phyloP scores from a whole-genome alignment of 805 yeast genomes.

The Isabelozyma pseudorhagii region DNA sequence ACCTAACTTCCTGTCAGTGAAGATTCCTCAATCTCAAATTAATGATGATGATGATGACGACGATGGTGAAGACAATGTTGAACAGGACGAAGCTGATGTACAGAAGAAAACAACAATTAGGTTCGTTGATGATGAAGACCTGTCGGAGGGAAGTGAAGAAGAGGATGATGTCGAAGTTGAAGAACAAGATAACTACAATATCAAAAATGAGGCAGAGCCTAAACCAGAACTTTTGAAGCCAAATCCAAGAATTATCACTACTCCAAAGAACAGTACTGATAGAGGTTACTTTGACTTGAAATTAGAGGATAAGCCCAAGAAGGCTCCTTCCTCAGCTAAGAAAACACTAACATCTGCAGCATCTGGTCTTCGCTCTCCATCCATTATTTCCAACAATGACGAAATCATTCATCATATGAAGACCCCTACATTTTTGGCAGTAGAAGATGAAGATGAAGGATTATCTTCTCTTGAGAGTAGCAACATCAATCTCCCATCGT shows the following conservation, averaged over 20 bases:
- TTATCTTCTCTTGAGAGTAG: conserved; percentile 11
- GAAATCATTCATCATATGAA: conserved; percentile 32
- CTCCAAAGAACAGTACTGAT: background rate
- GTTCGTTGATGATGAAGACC: conserved; percentile 48
- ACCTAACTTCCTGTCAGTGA: conserved; percentile 69
- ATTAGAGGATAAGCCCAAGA: conserved; percentile 7
- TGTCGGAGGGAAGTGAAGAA: conserved; percentile 1
- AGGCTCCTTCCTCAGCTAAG: background rate
- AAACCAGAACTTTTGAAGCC: background rate
- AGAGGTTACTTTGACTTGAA: conserved; percentile 6
- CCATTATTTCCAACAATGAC: conserved; percentile 34
- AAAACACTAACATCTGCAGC: background rate
- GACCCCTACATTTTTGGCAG: conserved; percentile 31
- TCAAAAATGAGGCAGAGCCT: background rate
- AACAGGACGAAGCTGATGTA: conserved; percentile 64
- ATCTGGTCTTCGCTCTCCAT: conserved; percentile 19
- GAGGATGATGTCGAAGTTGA: conserved; percentile 4
- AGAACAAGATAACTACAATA: conserved; percentile 20
- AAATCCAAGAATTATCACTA: conserved; percentile 5
- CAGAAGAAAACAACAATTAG: conserved; percentile 63
- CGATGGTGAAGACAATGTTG: conserved; percentile 66
- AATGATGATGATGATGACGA: conserved; percentile 66
- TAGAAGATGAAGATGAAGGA: conserved; percentile 16
- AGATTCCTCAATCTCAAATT: conserved; percentile 65
- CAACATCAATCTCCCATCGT: conserved; percentile 6